Conservation (phyloP, 2,329 filamentous ascomycete species). For the Xylariaceae sp. region DNA sequence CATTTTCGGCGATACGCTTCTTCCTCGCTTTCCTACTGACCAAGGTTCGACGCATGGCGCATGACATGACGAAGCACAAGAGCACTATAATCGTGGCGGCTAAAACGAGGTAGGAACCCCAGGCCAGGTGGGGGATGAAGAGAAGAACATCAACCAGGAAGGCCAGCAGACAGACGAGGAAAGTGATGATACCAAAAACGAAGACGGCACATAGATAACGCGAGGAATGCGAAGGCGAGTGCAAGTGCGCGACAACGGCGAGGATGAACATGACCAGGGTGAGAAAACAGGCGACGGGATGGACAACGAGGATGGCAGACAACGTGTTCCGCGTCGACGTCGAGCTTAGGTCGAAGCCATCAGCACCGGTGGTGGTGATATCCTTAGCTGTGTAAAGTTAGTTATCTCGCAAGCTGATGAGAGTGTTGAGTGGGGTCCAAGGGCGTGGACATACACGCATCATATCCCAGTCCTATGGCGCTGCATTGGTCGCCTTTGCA, state of each 20-base stretch:
- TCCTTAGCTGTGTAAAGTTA: too few species aligned
- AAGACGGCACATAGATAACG: constrained; percentile 79
- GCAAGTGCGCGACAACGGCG: constrained; percentile 75
- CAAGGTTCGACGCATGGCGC: constrained; percentile 87
- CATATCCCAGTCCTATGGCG: constrained; percentile 74
- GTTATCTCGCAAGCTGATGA: too few species aligned
- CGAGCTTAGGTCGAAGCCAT: constrained; percentile 47
- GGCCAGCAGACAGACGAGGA: constrained; percentile 74
- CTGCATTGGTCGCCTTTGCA: constrained; percentile 64
- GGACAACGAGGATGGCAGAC: constrained; percentile 85
- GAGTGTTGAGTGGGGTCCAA: neutral
- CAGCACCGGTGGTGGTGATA: too few species aligned
- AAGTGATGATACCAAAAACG: constrained; percentile 77
- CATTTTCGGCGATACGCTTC: constrained; percentile 84
- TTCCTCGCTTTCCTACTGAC: constrained; percentile 90
- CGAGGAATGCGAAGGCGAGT: constrained; percentile 80
- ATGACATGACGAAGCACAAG: constrained; percentile 76
- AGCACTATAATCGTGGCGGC: constrained; percentile 81
- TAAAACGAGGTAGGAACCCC: constrained; percentile 90
- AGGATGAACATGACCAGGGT: constrained; percentile 79
- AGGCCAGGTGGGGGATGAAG: constrained; percentile 88
- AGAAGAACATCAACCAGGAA: constrained; percentile 91
- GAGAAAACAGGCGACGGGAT: constrained; percentile 81
- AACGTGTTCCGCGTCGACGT: constrained; percentile 54
- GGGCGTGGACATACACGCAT: constrained; percentile 50